Conservation (phyloP, 345 rosid genomes). For the Eucalyptus grandis region DNA sequence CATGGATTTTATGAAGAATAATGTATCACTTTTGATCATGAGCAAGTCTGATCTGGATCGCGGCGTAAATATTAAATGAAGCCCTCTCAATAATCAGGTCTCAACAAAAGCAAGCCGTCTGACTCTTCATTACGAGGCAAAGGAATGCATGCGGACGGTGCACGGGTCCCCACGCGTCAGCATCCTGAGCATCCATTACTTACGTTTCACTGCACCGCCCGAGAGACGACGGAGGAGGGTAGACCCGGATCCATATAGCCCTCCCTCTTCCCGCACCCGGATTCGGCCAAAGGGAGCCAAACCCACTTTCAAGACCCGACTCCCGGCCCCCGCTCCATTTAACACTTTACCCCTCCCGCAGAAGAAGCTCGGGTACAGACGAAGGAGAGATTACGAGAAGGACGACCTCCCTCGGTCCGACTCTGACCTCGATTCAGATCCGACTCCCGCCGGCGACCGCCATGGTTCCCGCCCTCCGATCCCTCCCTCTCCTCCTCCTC, state of each 20-base stretch:
- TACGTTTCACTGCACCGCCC: not conserved
- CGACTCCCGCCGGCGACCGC: constrained; percentile 27
- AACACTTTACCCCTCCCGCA: not conserved
- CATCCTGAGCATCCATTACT: not conserved
- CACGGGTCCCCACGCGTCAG: not conserved
- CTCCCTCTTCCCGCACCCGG: not conserved
- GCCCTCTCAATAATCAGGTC: not conserved
- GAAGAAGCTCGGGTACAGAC: not conserved
- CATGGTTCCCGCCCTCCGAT: constrained; percentile 44
- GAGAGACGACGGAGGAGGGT: not conserved
- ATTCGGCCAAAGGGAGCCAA: not conserved
- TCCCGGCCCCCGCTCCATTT: not conserved
- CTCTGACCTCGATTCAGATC: constrained; percentile 17
- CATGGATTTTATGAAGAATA: not conserved
- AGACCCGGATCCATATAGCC: not conserved
- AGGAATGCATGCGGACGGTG: not conserved
- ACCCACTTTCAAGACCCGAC: not conserved
- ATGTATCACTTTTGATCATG: not conserved
- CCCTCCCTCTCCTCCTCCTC: constrained; percentile 10
- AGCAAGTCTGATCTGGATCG: not conserved
- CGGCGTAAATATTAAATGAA: not conserved
- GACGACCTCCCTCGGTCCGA: not conserved
- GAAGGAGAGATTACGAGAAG: not conserved
- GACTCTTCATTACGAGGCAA: not conserved
- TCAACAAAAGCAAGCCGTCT: not conserved